Conservation (phyloP, 2,329 filamentous ascomycete genomes). For the Bipolaris sorokiniana region DNA sequence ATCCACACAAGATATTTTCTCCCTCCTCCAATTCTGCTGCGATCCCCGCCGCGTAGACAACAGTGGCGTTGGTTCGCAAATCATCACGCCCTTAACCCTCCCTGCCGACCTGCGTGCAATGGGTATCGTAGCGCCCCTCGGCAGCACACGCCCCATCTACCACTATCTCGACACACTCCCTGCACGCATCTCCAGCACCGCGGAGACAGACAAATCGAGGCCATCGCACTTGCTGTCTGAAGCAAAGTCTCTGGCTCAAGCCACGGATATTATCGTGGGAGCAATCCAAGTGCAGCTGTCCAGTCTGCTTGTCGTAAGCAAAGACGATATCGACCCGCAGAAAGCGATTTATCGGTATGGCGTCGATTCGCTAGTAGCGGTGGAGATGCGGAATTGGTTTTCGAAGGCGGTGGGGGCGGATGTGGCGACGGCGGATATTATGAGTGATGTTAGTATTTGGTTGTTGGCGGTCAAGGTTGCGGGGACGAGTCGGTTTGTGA, state of each 20-base stretch:
- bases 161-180: slow-evolving; percentile 16
- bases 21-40: slow-evolving; percentile 27
- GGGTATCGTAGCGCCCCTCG: slow-evolving; percentile 24
- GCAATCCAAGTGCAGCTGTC: slow-evolving; percentile 23
- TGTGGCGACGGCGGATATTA: slow-evolving; percentile 17
- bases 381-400: slow-evolving; percentile 35
- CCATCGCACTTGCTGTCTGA: slow-evolving; percentile 9
- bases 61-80: slow-evolving; percentile 15
- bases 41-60: slow-evolving; percentile 13
- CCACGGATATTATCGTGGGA: slow-evolving; percentile 18
- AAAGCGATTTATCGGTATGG: slow-evolving; percentile 34
- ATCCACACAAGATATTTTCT: slow-evolving; percentile 25
- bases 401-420: slow-evolving; percentile 18
- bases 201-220: slow-evolving; percentile 7
- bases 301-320: slow-evolving; percentile 14
- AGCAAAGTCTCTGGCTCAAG: slow-evolving; percentile 13
- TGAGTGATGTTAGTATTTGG: slow-evolving; percentile 19
- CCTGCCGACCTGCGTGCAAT: slow-evolving; percentile 24
- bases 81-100: slow-evolving; percentile 25
- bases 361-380: slow-evolving; percentile 35
- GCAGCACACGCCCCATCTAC: slow-evolving; percentile 21
- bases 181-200: slow-evolving; percentile 8
- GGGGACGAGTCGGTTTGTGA: slow-evolving; percentile 19
- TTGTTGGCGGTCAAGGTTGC: slow-evolving; percentile 18
- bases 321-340: slow-evolving; percentile 31